Percentiles rank a stretch among this genome's conserved stretches.
Evolutionary conservation across 805 yeast genomes (phyloP).

Genomic region (Diddensiella caesifluorescens): DNA sequence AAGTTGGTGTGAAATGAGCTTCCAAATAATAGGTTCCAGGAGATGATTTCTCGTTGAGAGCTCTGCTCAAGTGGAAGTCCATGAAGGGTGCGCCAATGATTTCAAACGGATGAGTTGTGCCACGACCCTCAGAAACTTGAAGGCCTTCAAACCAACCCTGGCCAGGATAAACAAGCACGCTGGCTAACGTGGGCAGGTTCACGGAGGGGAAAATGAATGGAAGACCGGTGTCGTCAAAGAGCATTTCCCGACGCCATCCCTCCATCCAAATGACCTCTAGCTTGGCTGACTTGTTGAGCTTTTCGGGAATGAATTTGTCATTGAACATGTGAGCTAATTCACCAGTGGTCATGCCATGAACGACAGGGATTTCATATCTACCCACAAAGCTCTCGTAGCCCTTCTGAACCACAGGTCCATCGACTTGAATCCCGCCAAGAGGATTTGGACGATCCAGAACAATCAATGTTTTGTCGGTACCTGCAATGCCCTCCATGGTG

Average conservation of each 20-base stretch:
- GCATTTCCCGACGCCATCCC: constrained; percentile 12
- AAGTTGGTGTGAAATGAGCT: constrained; percentile 12
- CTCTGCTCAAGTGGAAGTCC: constrained; percentile 9
- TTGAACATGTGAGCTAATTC: constrained; percentile 14
- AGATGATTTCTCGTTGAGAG: neutral
- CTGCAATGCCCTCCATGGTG: constrained; percentile 13
- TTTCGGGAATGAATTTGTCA: constrained; percentile 6
- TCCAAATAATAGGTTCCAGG: constrained; percentile 10
- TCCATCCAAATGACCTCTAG: constrained; percentile 12
- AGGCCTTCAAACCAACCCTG: constrained; percentile 13
- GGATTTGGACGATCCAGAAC: constrained; percentile 14
- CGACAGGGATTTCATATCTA: constrained; percentile 10
- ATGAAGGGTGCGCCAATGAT: constrained; percentile 13
- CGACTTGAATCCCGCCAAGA: constrained; percentile 10
- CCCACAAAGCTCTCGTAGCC: constrained; percentile 13
- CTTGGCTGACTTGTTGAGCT: constrained; percentile 3
- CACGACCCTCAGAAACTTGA: constrained; percentile 12
- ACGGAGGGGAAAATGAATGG: constrained; percentile 12
- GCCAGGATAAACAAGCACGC: constrained; percentile 12
- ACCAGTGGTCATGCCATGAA: constrained; percentile 13
- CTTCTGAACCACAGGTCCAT: constrained; percentile 11
- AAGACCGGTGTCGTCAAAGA: constrained; percentile 13
- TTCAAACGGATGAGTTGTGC: constrained; percentile 16
- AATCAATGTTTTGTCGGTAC: constrained; percentile 9
- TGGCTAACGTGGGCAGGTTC: constrained; percentile 12